phyloP scores from a whole-genome alignment of 140 eudicot species.

The Bidens hawaiensis region DNA sequence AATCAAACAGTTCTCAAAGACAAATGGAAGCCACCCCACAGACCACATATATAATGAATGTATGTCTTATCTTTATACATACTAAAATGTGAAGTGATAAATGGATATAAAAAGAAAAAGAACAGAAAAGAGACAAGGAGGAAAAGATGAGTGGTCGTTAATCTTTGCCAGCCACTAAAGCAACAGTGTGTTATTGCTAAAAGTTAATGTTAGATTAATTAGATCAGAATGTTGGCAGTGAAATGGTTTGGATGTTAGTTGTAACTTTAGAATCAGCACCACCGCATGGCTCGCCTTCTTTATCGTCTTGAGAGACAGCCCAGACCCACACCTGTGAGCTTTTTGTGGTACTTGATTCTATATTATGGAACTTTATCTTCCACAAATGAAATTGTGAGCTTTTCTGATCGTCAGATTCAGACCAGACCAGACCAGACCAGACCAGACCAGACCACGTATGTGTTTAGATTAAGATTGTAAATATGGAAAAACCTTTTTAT shows the following conservation, averaged over 20 bases:
- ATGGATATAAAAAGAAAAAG: too few species aligned
- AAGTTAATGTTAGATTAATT: conserved; percentile 45
- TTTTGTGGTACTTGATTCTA: conserved; percentile 17
- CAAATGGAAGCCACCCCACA: conserved; percentile 30
- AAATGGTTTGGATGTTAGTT: conserved; percentile 16
- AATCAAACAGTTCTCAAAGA: conserved; percentile 23
- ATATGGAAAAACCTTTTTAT: not conserved
- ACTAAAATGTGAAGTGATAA: conserved; percentile 25
- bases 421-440: too few species aligned
- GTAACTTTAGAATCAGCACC: conserved; percentile 39
- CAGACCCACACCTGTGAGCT: too few species aligned
- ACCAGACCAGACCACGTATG: conserved; percentile 16
- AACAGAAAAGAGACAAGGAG: conserved; percentile 17
- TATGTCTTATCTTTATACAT: conserved; percentile 13
- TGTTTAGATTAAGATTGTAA: not conserved
- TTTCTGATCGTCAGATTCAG: conserved; percentile 15
- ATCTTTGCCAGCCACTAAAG: conserved; percentile 81
- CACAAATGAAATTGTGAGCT: conserved; percentile 8
- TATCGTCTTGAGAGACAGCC: too few species aligned
- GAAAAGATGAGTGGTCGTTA: conserved; percentile 81
- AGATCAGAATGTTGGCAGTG: conserved; percentile 33
- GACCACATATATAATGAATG: conserved; percentile 30
- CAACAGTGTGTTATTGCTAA: conserved; percentile 67
- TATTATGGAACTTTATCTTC: conserved; percentile 27
- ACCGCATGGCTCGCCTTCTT: conserved; percentile 30